Evolutionary conservation across 164 flowering plant species (phyloP).

Genomic region (Nymphaea colorata): DNA sequence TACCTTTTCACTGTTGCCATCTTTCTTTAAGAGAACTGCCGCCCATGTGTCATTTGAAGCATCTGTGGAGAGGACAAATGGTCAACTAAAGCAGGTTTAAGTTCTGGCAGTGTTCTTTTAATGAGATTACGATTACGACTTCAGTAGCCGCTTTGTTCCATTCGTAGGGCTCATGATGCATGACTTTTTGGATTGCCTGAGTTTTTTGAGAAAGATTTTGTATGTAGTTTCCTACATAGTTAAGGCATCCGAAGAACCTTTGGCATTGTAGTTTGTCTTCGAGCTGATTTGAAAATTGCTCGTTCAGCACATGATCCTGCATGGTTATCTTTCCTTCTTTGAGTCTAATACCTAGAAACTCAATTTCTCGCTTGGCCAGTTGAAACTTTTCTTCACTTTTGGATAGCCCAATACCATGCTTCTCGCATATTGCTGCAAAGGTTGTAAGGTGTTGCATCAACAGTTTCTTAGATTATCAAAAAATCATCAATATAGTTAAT

Average conservation of each 20-base stretch:
- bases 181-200: background rate
- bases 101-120: background rate
- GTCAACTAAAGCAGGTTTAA: background rate
- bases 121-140: no score
- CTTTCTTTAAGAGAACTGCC: background rate
- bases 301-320: background rate
- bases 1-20: background rate
- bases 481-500: background rate
- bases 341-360: background rate
- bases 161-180: background rate
- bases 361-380: background rate
- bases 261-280: background rate
- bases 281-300: background rate
- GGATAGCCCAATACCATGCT: background rate
- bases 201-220: background rate
- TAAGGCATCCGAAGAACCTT: background rate
- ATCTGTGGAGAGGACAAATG: background rate
- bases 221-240: background rate
- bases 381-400: background rate
- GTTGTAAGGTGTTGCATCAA: background rate
- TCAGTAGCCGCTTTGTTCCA: background rate
- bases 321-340: background rate
- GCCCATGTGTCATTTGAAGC: background rate
- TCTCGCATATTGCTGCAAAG: background rate
- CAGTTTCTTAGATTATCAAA: background rate